Evolutionary conservation across 1,284 basidiomycete genomes (phyloP).

Genomic region (Cutaneotrichosporon mucoides): DNA sequence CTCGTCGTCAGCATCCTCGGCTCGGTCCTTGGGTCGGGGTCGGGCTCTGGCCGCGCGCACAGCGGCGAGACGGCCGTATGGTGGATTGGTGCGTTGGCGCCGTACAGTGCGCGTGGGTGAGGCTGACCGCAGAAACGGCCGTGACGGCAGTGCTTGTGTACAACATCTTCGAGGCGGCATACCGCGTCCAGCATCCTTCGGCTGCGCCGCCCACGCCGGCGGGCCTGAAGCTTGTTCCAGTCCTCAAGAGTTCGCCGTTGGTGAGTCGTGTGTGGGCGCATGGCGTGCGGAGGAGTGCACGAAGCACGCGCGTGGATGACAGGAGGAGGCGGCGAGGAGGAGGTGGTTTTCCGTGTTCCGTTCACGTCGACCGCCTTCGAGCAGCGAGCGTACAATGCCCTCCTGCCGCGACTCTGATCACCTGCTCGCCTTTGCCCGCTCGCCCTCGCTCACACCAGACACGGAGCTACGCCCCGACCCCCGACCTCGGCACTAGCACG

Average conservation of each 20-base stretch:
- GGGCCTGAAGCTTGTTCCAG: constrained; percentile 16
- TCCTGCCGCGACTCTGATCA: too few relatives aligned
- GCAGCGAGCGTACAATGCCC: too few relatives aligned
- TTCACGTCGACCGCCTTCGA: too few relatives aligned
- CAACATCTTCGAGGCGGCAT: constrained; percentile 34
- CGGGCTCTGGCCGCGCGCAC: background rate
- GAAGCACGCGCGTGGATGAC: too few relatives aligned
- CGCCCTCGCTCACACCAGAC: constrained; percentile 5
- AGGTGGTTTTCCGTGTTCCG: too few relatives aligned
- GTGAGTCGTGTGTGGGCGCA: constrained; percentile 21
- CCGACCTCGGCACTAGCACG: constrained; percentile 5
- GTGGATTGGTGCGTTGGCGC: constrained; percentile 20
- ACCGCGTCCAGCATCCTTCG: constrained; percentile 29
- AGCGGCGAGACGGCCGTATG: constrained; percentile 7
- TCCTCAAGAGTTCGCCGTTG: constrained; percentile 35
- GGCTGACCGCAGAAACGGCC: constrained; percentile 24
- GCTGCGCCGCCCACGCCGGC: constrained; percentile 25
- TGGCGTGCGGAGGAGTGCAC: too few relatives aligned
- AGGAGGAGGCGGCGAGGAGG: too few relatives aligned
- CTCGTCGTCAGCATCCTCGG: constrained; percentile 23
- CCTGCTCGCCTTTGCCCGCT: too few relatives aligned
- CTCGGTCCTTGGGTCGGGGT: constrained; percentile 1
- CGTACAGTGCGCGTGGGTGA: too few relatives aligned
- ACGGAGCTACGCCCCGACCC: constrained; percentile 10
- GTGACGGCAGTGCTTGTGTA: constrained; percentile 22